Evolutionary conservation across 73 alveolate species (phyloP).

Genomic region (Uronychia setigera): DNA sequence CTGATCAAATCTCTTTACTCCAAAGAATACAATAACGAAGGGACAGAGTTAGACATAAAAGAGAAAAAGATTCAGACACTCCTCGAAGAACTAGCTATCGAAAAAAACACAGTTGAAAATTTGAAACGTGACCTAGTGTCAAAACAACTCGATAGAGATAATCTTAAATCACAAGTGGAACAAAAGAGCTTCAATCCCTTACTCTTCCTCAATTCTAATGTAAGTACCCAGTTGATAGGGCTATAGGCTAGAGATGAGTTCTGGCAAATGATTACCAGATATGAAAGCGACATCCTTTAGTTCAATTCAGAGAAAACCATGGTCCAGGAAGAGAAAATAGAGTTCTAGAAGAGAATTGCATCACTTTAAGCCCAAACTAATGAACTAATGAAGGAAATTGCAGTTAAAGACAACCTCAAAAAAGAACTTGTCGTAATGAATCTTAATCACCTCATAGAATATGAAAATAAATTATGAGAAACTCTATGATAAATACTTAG

Average conservation of each 20-base stretch:
- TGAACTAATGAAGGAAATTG: slow-evolving; percentile 30
- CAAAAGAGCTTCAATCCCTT: slow-evolving; percentile 46
- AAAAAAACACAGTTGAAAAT: slow-evolving; percentile 20
- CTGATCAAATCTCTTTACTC: slow-evolving; percentile 30
- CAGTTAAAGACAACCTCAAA: slow-evolving; percentile 26
- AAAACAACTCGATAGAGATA: slow-evolving; percentile 54
- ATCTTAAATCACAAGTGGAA: slow-evolving; percentile 39
- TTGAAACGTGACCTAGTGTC: slow-evolving; percentile 42
- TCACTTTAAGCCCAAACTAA: slow-evolving; percentile 21
- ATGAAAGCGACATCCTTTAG: slow-evolving; percentile 45
- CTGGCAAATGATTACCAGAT: slow-evolving; percentile 61
- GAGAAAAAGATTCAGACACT: slow-evolving; percentile 25
- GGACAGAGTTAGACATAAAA: slow-evolving; percentile 25
- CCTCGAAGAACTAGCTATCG: slow-evolving; percentile 15
- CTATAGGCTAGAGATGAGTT: slow-evolving; percentile 49
- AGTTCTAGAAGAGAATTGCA: slow-evolving; percentile 8
- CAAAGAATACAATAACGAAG: slow-evolving; percentile 22
- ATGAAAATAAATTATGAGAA: slow-evolving; percentile 37
- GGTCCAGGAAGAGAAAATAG: slow-evolving; percentile 13
- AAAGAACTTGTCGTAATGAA: slow-evolving; percentile 16
- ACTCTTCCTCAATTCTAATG: slow-evolving; percentile 35
- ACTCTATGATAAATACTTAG: slow-evolving; percentile 37
- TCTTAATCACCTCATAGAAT: background rate
- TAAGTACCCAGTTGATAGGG: background rate
- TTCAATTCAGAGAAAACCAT: slow-evolving; percentile 41